phyloP scores from a whole-genome alignment of 768 basidiomycete species.

The Collybiopsis luxurians region DNA sequence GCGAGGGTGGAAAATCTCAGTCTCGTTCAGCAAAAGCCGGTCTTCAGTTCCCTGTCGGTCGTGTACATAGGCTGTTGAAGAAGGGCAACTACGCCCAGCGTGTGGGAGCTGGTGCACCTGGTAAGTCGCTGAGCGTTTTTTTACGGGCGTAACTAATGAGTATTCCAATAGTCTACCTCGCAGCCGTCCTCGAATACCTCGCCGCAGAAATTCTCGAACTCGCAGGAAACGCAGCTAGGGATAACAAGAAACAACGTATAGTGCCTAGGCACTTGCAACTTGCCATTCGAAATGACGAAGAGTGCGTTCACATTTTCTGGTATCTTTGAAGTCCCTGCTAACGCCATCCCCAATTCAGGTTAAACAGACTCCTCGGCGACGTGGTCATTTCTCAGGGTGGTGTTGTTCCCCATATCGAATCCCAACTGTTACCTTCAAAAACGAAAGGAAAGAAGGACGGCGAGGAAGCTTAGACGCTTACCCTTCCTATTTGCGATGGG shows the following conservation, averaged over 20 bases:
- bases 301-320: too few species aligned
- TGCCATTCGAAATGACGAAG: slow-evolving; percentile 56
- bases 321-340: too few species aligned
- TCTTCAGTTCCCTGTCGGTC: slow-evolving; percentile 87
- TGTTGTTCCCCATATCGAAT: slow-evolving; percentile 51
- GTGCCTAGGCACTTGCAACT: slow-evolving; percentile 91
- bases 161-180: slow-evolving; percentile 76
- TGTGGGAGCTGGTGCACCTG: slow-evolving; percentile 87
- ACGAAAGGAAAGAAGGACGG: slow-evolving; percentile 7
- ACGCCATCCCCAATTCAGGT: slow-evolving; percentile 17
- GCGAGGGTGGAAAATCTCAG: slow-evolving; percentile 29
- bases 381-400: slow-evolving; percentile 73
- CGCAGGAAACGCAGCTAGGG: slow-evolving; percentile 81
- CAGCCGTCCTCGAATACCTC: slow-evolving; percentile 88
- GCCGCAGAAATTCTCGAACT: slow-evolving; percentile 92
- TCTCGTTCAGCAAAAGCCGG: slow-evolving; percentile 75
- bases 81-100: slow-evolving; percentile 86
- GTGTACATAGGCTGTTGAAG: slow-evolving; percentile 87
- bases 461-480: background rate
- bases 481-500: too few species aligned
- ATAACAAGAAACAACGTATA: slow-evolving; percentile 91
- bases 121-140: slow-evolving; percentile 43
- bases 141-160: too few species aligned
- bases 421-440: slow-evolving; percentile 24
- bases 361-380: slow-evolving; percentile 52